Conservation (phyloP, 768 basidiomycete species). For the Strobilomyces dryophilus region DNA sequence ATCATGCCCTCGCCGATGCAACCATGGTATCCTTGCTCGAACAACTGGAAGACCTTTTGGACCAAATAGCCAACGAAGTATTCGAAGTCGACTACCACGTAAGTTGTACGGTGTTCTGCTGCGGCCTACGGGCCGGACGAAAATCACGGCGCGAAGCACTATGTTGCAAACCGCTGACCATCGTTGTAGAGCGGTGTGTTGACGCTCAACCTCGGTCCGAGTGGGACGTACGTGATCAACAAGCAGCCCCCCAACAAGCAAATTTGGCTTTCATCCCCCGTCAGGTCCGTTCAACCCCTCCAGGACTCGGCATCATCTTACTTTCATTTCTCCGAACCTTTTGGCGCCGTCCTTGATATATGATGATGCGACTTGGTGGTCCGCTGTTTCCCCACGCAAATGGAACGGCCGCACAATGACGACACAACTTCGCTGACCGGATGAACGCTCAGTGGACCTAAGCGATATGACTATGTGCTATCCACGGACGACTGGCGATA, state of each 20-base stretch:
- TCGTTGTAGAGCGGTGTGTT: conserved; percentile 77
- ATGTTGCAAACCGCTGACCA: conserved; percentile 2
- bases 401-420: not conserved
- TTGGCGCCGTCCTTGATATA: not conserved
- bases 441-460: conserved; percentile 66
- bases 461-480: conserved; percentile 78
- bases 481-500: conserved; percentile 69
- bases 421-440: not conserved
- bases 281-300: conserved; percentile 50
- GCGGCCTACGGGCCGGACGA: not conserved
- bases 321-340: not conserved
- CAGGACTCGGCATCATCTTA: not conserved
- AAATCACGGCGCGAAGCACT: not conserved
- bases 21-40: conserved; percentile 79
- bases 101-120: conserved; percentile 24
- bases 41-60: conserved; percentile 68
- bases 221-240: conserved; percentile 93
- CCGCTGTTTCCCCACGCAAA: conserved; percentile 4
- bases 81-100: conserved; percentile 92
- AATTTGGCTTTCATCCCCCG: conserved; percentile 91
- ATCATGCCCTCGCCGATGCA: conserved; percentile 67
- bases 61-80: conserved; percentile 46
- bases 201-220: conserved; percentile 68
- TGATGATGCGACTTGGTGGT: not conserved
- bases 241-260: conserved; percentile 98